These are phyloP conservation scores for Coniella lustricola DNA, from an alignment of 2,329 filamentous ascomycete species.

Conservation along the genomic window DNA sequence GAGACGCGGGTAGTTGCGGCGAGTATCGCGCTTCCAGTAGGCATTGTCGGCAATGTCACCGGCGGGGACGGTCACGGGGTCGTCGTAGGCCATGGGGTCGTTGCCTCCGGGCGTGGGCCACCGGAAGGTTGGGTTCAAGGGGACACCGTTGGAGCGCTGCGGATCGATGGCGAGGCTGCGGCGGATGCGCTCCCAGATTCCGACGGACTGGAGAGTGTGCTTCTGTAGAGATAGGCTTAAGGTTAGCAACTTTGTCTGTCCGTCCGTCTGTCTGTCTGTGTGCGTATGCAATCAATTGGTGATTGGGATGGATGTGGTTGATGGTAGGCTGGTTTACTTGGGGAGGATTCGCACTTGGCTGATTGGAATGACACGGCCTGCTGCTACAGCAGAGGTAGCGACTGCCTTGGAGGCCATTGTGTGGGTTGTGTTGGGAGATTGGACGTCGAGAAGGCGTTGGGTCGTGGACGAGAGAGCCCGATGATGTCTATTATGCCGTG, in stretches of 20 bases:
- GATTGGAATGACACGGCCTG: slow-evolving; percentile 47
- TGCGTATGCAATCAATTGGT: slow-evolving; percentile 2
- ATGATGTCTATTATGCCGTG: slow-evolving; percentile 5
- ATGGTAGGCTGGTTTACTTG: no score
- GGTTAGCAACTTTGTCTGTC: slow-evolving; percentile 17
- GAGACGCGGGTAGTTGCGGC: slow-evolving; percentile 73
- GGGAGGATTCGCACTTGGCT: slow-evolving; percentile 44
- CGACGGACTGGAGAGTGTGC: slow-evolving; percentile 87
- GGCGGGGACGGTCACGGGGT: slow-evolving; percentile 77
- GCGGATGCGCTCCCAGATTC: slow-evolving; percentile 81
- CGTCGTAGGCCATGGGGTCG: slow-evolving; percentile 67
- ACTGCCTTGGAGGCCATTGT: slow-evolving; percentile 57
- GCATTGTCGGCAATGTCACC: slow-evolving; percentile 85
- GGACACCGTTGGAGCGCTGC: slow-evolving; percentile 83
- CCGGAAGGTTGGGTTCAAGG: slow-evolving; percentile 87
- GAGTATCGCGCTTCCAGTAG: slow-evolving; percentile 91
- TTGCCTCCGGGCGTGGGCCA: slow-evolving; percentile 71
- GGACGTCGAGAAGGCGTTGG: background rate
- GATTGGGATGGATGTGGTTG: slow-evolving; percentile 17
- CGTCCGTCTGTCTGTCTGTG: background rate
- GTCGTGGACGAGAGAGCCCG: slow-evolving; percentile 14
- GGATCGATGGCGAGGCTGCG: slow-evolving; percentile 73
- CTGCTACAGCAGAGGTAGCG: slow-evolving; percentile 50
- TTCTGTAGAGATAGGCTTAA: slow-evolving; percentile 52
- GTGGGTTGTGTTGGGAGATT: slow-evolving; percentile 22